A percentile compares a stretch with the other conserved stretches of the same genome.
These are phyloP conservation scores for Pugionium dolabratum DNA, from an alignment of 345 rosid species.

Conservation along the genomic window DNA sequence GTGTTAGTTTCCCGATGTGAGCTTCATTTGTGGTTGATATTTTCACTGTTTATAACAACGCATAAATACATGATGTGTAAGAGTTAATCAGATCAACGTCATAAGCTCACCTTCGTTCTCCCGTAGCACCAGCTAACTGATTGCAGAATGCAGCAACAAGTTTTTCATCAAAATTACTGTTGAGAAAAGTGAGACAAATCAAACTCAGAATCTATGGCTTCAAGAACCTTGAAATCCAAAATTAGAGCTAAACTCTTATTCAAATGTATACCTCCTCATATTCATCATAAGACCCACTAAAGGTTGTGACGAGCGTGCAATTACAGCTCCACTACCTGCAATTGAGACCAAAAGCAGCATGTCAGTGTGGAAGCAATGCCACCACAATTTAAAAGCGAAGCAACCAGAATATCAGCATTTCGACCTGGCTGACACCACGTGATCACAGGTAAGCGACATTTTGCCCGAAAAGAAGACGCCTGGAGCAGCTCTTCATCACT, in stretches of 20 bases:
- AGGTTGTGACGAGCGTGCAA: slow-evolving; percentile 99
- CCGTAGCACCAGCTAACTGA: slow-evolving; percentile 55
- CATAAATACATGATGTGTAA: slow-evolving; percentile 13
- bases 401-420: slow-evolving; percentile 23
- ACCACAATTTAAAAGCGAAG: slow-evolving; percentile 27
- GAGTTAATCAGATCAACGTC: slow-evolving; percentile 16
- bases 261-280: slow-evolving; percentile 68
- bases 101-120: slow-evolving; percentile 52
- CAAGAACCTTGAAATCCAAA: slow-evolving; percentile 30
- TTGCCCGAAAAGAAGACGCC: slow-evolving; percentile 87
- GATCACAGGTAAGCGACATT: slow-evolving; percentile 82
- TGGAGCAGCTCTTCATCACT: slow-evolving; percentile 86
- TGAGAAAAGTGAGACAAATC: slow-evolving; percentile 24
- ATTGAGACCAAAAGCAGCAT: slow-evolving; percentile 28
- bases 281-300: slow-evolving; percentile 98
- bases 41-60: background rate
- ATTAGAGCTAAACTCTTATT: slow-evolving; percentile 23
- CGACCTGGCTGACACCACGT: slow-evolving; percentile 97
- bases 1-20: background rate
- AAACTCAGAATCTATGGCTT: slow-evolving; percentile 18
- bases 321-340: slow-evolving; percentile 86
- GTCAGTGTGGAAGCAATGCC: slow-evolving; percentile 27
- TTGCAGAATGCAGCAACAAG: slow-evolving; percentile 91
- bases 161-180: slow-evolving; percentile 91
- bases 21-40: slow-evolving; percentile 14